These are phyloP conservation scores for Limtongia smithiae DNA, from an alignment of 805 yeast species.

Conservation along the genomic window DNA sequence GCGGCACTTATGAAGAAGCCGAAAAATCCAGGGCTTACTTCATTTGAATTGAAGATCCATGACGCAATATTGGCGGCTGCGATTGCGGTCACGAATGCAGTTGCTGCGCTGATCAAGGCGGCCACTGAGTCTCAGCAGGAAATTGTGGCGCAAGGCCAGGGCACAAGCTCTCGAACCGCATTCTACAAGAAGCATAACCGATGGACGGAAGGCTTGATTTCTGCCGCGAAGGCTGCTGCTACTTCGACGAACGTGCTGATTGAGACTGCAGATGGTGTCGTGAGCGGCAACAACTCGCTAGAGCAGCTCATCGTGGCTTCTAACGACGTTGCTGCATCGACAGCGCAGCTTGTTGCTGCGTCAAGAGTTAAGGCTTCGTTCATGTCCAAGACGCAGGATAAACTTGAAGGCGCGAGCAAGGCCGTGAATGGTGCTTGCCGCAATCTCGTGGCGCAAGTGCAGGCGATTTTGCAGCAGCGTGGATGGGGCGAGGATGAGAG, in stretches of 20 bases:
- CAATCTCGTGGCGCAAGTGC: slow-evolving; percentile 65
- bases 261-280: slow-evolving; percentile 80
- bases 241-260: slow-evolving; percentile 77
- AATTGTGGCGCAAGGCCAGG: slow-evolving; percentile 68
- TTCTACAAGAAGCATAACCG: slow-evolving; percentile 82
- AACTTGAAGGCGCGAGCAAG: slow-evolving; percentile 64
- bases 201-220: slow-evolving; percentile 91
- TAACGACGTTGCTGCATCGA: slow-evolving; percentile 86
- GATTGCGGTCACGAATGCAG: slow-evolving; percentile 73
- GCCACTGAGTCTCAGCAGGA: slow-evolving; percentile 80
- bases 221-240: slow-evolving; percentile 86
- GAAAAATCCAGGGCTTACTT: slow-evolving; percentile 50
- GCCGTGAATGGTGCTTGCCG: slow-evolving; percentile 75
- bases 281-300: slow-evolving; percentile 58
- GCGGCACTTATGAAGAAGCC: slow-evolving; percentile 48
- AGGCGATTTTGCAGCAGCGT: slow-evolving; percentile 48
- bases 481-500: slow-evolving; percentile 37
- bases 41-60: slow-evolving; percentile 63
- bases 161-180: slow-evolving; percentile 61
- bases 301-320: slow-evolving; percentile 88
- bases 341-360: slow-evolving; percentile 89
- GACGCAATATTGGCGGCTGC: slow-evolving; percentile 77
- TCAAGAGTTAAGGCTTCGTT: slow-evolving; percentile 79
- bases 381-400: slow-evolving; percentile 71
- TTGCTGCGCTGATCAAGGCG: slow-evolving; percentile 64